A percentile compares a stretch with the other conserved stretches of the same genome.
Evolutionary conservation across 164 flowering plant species (phyloP).

Genomic region (Umbellularia californica): DNA sequence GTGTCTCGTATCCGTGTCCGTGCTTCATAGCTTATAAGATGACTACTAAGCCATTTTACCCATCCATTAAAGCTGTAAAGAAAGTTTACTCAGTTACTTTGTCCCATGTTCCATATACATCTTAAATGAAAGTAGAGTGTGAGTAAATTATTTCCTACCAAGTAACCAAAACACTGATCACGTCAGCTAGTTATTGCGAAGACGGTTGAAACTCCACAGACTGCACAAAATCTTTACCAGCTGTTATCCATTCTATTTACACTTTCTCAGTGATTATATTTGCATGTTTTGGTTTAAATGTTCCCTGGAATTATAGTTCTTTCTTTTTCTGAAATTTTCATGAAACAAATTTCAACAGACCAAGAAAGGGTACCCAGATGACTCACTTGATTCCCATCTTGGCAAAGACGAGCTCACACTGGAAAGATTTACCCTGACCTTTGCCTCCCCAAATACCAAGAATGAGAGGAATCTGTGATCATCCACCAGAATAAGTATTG

Average conservation of each 20-base stretch:
- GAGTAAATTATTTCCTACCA: background rate
- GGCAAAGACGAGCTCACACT: conserved; percentile 58
- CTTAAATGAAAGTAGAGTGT: background rate
- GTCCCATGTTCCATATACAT: background rate
- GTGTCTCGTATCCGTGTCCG: too few relatives aligned
- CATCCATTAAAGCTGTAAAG: too few relatives aligned
- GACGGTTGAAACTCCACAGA: background rate
- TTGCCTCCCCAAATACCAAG: conserved; percentile 68
- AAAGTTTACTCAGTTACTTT: background rate
- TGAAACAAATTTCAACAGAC: background rate
- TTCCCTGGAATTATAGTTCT: background rate
- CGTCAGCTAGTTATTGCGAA: background rate
- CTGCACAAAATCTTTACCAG: too few relatives aligned
- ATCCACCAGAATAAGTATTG: background rate
- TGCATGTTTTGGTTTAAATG: background rate
- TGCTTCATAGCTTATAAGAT: too few relatives aligned
- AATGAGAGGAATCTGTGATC: conserved; percentile 52
- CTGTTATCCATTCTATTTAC: background rate
- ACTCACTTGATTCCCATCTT: conserved; percentile 49
- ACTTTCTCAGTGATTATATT: background rate
- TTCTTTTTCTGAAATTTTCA: background rate
- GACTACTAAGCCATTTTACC: too few relatives aligned
- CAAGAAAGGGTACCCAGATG: background rate
- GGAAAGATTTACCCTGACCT: conserved; percentile 68
- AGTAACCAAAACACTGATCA: background rate